phyloP scores from a whole-genome alignment of 768 basidiomycete genomes.

The Suillus subalutaceus region DNA sequence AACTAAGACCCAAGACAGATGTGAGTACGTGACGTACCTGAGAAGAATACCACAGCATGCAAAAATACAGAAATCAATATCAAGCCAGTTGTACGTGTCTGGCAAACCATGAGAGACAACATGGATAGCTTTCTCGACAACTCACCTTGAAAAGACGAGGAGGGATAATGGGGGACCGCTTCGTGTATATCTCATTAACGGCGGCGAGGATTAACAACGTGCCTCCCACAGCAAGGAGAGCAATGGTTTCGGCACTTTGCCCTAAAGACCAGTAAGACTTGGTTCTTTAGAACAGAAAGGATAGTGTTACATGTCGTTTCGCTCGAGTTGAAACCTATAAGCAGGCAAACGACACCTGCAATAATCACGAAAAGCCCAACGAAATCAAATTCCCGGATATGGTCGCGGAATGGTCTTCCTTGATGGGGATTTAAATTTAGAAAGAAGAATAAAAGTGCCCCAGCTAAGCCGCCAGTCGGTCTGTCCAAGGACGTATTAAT shows the following conservation, averaged over 20 bases:
- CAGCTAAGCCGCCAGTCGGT: slow-evolving; percentile 40
- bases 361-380: slow-evolving; percentile 39
- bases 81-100: slow-evolving; percentile 42
- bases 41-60: slow-evolving; percentile 39
- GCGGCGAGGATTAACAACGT: slow-evolving; percentile 31
- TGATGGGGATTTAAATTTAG: slow-evolving; percentile 39
- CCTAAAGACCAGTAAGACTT: slow-evolving; percentile 24
- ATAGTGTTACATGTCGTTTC: slow-evolving; percentile 33
- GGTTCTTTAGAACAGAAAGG: not conserved
- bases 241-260: slow-evolving; percentile 36
- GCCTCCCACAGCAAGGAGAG: slow-evolving; percentile 37
- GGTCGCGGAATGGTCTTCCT: slow-evolving; percentile 31
- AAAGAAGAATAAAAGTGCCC: slow-evolving; percentile 34
- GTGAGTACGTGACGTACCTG: slow-evolving; percentile 21
- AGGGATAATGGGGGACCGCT: slow-evolving; percentile 41
- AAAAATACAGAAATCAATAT: slow-evolving; percentile 37
- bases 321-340: slow-evolving; percentile 42
- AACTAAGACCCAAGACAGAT: not conserved
- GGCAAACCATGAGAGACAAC: not conserved
- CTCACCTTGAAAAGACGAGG: slow-evolving; percentile 40
- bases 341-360: slow-evolving; percentile 38
- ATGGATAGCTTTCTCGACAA: not conserved
- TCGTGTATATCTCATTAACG: slow-evolving; percentile 39
- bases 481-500: slow-evolving; percentile 20
- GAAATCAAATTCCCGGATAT: slow-evolving; percentile 42